Evolutionary conservation across 1,284 basidiomycete species (phyloP).

Genomic region (Omphalotus olearius): DNA sequence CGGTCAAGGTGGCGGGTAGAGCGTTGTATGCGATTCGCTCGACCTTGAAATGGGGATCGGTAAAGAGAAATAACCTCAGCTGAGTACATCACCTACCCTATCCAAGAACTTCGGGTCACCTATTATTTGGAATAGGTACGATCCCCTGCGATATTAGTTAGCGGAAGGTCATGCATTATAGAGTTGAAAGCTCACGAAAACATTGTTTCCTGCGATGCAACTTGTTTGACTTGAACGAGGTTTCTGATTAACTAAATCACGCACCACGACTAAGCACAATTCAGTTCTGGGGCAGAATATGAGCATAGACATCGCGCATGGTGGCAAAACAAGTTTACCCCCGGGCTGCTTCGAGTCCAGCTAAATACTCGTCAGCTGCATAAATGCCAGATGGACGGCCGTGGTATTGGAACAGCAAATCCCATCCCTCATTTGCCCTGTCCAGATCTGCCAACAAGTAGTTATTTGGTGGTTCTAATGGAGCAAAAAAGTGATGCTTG

Average conservation of each 20-base stretch:
- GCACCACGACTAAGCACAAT: conserved; percentile 54
- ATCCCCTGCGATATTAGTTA: conserved; percentile 33
- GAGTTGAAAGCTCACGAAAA: conserved; percentile 41
- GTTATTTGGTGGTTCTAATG: background rate
- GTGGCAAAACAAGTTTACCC: conserved; percentile 31
- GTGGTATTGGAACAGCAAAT: conserved; percentile 56
- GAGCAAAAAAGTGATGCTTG: conserved; percentile 17
- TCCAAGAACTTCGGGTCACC: conserved; percentile 55
- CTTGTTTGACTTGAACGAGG: conserved; percentile 20
- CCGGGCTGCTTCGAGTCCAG: conserved; percentile 47
- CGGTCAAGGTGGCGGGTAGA: conserved; percentile 49
- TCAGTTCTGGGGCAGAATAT: conserved; percentile 35
- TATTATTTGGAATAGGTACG: conserved; percentile 53
- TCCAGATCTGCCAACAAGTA: conserved; percentile 38
- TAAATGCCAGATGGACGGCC: conserved; percentile 57
- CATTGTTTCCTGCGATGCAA: conserved; percentile 46
- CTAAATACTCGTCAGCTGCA: conserved; percentile 56
- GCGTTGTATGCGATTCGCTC: conserved; percentile 58
- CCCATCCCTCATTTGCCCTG: conserved; percentile 49
- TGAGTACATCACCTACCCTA: conserved; percentile 28
- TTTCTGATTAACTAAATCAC: conserved; percentile 19
- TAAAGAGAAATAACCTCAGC: background rate
- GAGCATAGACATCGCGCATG: conserved; percentile 9
- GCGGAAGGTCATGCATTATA: background rate
- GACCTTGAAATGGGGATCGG: conserved; percentile 30